phyloP scores from a whole-genome alignment of 1,139 yeast species.

The Yamadazyma triangularis region DNA sequence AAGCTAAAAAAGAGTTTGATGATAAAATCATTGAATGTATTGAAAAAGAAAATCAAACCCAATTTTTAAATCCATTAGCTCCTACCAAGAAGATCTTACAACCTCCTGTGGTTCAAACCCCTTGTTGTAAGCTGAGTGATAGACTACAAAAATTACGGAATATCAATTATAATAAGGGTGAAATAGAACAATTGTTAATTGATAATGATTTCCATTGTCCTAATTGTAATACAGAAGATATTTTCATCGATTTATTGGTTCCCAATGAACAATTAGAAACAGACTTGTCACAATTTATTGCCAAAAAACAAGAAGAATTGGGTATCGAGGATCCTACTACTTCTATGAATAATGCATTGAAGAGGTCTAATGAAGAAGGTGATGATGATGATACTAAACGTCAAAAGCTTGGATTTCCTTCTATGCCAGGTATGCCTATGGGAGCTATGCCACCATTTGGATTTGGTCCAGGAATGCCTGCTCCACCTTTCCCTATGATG shows the following conservation, averaged over 20 bases:
- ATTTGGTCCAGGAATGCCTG: constrained; percentile 20
- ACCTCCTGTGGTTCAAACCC: constrained; percentile 75
- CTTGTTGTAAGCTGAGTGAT: constrained; percentile 62
- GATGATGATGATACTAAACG: constrained; percentile 27
- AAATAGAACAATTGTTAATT: constrained; percentile 65
- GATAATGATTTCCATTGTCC: constrained; percentile 92
- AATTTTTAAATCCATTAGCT: constrained; percentile 55
- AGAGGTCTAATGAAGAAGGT: constrained; percentile 22
- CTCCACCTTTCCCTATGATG: constrained; percentile 18
- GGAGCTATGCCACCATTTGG: constrained; percentile 17
- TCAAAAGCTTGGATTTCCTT: constrained; percentile 16
- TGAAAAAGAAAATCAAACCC: constrained; percentile 37
- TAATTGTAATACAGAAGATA: constrained; percentile 69
- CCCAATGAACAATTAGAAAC: constrained; percentile 56
- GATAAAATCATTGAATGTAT: constrained; percentile 28
- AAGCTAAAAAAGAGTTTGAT: constrained; percentile 42
- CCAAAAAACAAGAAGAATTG: constrained; percentile 36
- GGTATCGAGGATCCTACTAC: constrained; percentile 35
- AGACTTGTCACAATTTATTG: constrained; percentile 49
- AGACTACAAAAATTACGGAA: constrained; percentile 52
- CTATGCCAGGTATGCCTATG: constrained; percentile 15
- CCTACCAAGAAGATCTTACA: constrained; percentile 53
- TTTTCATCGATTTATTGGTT: constrained; percentile 67
- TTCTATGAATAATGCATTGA: too few species aligned
- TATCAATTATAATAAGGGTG: constrained; percentile 34